Percentiles rank a stretch among this genome's conserved stretches.
Evolutionary conservation across 352 stramenopile genomes (phyloP).

Genomic region (Globisporangium yorkense): DNA sequence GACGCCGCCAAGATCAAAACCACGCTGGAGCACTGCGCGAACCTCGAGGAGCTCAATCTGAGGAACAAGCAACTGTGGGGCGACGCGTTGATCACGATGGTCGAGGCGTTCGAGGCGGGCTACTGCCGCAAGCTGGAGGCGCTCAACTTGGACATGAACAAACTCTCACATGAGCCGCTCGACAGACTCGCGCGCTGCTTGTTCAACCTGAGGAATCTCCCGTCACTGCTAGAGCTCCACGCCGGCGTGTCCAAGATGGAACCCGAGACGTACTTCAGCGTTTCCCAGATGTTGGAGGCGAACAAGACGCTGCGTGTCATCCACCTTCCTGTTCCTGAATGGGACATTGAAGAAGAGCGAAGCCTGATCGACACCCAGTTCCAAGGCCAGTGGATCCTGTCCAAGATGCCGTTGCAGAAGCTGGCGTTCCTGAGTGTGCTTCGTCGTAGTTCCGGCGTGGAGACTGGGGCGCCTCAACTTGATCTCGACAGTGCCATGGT

Average conservation of each 20-base stretch:
- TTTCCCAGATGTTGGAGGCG: background rate
- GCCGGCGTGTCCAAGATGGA: background rate
- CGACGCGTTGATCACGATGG: background rate
- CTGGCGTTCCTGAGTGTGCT: conserved; percentile 9
- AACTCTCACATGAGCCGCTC: background rate
- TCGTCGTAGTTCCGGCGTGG: background rate
- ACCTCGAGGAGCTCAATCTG: conserved; percentile 3
- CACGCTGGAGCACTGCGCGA: background rate
- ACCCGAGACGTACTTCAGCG: background rate
- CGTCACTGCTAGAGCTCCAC: conserved; percentile 7
- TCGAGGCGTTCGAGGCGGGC: background rate
- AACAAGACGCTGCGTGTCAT: conserved; percentile 10
- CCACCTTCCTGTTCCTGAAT: background rate
- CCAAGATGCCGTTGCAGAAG: conserved; percentile 2
- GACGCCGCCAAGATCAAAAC: background rate
- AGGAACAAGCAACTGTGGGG: background rate
- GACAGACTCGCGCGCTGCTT: background rate
- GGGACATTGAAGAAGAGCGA: background rate
- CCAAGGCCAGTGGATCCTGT: background rate
- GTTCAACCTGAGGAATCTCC: background rate
- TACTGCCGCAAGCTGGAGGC: background rate
- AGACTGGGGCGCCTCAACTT: background rate
- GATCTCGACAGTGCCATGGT: conserved; percentile 5
- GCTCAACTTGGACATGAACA: conserved; percentile 3
- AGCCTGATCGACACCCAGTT: too few species aligned